Evolutionary conservation across 2,329 filamentous ascomycete species (phyloP).

Genomic region (Aspergillus ruber): DNA sequence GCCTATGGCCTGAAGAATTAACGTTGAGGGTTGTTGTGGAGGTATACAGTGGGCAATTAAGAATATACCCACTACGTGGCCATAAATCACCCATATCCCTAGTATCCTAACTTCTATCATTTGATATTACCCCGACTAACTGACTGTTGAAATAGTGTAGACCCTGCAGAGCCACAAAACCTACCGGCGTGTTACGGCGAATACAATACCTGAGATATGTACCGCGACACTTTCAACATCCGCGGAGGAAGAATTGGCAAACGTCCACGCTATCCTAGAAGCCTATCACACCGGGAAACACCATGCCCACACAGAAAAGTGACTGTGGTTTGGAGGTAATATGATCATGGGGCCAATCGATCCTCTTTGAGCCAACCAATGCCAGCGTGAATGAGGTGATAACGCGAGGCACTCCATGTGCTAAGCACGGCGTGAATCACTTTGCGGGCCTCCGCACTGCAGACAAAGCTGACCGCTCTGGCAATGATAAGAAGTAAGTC

Average conservation of each 20-base stretch:
- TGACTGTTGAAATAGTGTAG: neutral
- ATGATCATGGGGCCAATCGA: neutral
- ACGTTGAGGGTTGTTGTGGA: neutral
- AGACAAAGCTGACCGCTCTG: no score
- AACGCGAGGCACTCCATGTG: no score
- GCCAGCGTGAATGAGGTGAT: no score
- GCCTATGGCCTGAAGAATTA: neutral
- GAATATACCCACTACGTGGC: neutral
- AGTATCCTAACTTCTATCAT: neutral
- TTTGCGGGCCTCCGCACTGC: no score
- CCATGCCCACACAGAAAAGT: neutral
- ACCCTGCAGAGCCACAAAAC: neutral
- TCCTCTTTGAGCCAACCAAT: neutral
- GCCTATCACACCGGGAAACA: neutral
- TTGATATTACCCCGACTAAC: neutral
- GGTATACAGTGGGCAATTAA: neutral
- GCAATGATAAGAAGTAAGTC: no score
- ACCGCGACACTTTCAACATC: neutral
- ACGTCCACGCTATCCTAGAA: neutral
- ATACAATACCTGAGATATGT: neutral
- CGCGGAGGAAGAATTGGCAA: neutral
- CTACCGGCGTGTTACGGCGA: neutral
- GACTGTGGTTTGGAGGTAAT: neutral
- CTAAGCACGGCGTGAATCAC: no score
- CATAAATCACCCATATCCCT: neutral